Evolutionary conservation across 441 rosid genomes (phyloP), one percentile per base, ranked within the genome.

Genomic region (Euphorbia celastroides): DNA sequence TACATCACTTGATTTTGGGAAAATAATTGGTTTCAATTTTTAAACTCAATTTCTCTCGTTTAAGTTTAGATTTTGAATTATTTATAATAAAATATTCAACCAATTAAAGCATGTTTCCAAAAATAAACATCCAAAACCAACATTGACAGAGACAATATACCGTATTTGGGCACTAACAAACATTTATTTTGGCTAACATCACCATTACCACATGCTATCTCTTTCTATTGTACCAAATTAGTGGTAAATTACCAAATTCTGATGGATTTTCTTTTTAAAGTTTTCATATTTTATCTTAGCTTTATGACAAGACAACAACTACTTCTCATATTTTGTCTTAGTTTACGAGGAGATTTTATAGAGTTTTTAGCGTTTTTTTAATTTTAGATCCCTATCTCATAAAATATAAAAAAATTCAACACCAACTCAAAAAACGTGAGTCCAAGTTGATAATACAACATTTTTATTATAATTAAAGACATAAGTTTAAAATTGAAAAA

Each of bases 231-330:
- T 13, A 57, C 59, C 48, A 64, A 64, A 46, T 55, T 25, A 25
- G 17, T 44, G 20, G 51, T 54, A 30, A 38, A 1, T 58, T 60
- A 19, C 42, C 54, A 34, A 64, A 52, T 17, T 41, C 57, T 56
- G 26, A 26, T 42, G 41, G 38, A 19, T 13, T 52, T 22, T 14
- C 23, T 20, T 63, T 63, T 48, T 14, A 5, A n/a, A 36, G 26
- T 38, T 66, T 41, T 34, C 16, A 23, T 22, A 12, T 57, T 54
- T 67, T 57, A 55, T 64, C 67, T 20, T 75, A 52, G 69, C 72
- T 67, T 75, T 32, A n/a, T n/a, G n/a, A n/a, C n/a, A 52, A 68
- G 75, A 64, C 60, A 55, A 42, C 63, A 50, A 42, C 64, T 26
- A 42, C 50, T n/a, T n/a, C n/a, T n/a, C n/a, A n/a, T n/a, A n/a